phyloP scores from a whole-genome alignment of 2,329 filamentous ascomycete genomes.

The Capronia americana region DNA sequence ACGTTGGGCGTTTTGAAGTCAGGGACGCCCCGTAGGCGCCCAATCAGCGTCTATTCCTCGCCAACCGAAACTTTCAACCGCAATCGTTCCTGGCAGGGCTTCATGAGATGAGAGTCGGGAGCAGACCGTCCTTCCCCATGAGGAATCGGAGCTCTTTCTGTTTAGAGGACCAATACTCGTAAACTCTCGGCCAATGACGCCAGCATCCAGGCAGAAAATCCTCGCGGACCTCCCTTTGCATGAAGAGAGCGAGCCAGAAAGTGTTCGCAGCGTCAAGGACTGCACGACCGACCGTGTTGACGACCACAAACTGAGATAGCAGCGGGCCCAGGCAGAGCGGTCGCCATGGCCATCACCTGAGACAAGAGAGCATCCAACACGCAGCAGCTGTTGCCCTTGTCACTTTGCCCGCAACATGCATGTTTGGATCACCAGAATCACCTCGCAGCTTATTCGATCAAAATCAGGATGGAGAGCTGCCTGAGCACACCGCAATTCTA shows the following conservation, averaged over 20 bases:
- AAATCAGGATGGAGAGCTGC: background rate
- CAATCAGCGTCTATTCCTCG: background rate
- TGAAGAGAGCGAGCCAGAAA: background rate
- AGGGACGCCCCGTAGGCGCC: conserved; percentile 6
- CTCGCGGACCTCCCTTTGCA: background rate
- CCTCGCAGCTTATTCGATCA: background rate
- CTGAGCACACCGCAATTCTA: background rate
- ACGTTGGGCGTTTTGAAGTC: background rate
- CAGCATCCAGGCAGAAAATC: background rate
- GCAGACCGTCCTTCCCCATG: background rate
- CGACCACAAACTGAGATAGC: background rate
- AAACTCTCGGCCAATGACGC: background rate
- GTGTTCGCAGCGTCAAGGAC: background rate
- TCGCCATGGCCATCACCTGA: background rate
- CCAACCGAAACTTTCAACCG: background rate
- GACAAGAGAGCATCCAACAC: background rate
- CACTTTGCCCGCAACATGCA: background rate
- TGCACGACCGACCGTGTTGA: background rate
- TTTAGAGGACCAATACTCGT: background rate
- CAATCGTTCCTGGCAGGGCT: background rate
- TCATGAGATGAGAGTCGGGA: background rate
- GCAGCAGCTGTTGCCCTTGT: background rate
- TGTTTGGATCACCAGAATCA: background rate
- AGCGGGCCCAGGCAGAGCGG: background rate
- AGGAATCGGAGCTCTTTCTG: background rate